A percentile compares a stretch with the other conserved stretches of the same genome.
Conservation (phyloP, 2,329 filamentous ascomycete genomes). For the Blastomyces silverae region DNA sequence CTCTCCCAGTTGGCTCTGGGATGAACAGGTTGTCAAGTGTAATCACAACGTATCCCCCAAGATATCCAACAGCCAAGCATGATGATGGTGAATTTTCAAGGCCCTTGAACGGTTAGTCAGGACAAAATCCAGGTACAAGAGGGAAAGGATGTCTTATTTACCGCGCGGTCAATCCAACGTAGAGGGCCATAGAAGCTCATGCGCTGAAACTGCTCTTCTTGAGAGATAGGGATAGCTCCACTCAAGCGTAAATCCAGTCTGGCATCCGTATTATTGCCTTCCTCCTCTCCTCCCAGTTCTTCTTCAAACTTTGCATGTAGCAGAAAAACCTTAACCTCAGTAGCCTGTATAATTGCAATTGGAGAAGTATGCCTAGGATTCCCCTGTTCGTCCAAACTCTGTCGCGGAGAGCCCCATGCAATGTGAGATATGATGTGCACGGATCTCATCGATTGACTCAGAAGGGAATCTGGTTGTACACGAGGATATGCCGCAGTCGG, state of each 20-base stretch:
- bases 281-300: neutral
- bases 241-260: conserved; percentile 17
- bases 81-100: conserved; percentile 23
- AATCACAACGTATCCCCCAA: conserved; percentile 27
- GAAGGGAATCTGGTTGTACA: conserved; percentile 28
- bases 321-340: conserved; percentile 28
- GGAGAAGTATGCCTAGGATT: neutral
- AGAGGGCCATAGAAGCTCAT: conserved; percentile 30
- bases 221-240: conserved; percentile 18
- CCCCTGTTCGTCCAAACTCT: conserved; percentile 5
- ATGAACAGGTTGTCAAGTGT: conserved; percentile 6
- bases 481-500: conserved; percentile 18
- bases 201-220: conserved; percentile 15
- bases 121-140: neutral
- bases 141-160: conserved; percentile 20
- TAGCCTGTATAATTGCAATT: conserved; percentile 29
- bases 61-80: conserved; percentile 24
- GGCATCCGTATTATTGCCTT: conserved; percentile 11
- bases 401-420: conserved; percentile 33
- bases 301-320: conserved; percentile 21
- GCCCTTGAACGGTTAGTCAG: conserved; percentile 21
- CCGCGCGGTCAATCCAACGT: conserved; percentile 27
- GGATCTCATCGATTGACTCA: conserved; percentile 27
- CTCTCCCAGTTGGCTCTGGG: neutral
- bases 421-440: conserved; percentile 27